Percentiles rank a stretch among this genome's conserved stretches.
phyloP scores from a whole-genome alignment of 2,329 filamentous ascomycete genomes.

The Aureobasidium namibiae region DNA sequence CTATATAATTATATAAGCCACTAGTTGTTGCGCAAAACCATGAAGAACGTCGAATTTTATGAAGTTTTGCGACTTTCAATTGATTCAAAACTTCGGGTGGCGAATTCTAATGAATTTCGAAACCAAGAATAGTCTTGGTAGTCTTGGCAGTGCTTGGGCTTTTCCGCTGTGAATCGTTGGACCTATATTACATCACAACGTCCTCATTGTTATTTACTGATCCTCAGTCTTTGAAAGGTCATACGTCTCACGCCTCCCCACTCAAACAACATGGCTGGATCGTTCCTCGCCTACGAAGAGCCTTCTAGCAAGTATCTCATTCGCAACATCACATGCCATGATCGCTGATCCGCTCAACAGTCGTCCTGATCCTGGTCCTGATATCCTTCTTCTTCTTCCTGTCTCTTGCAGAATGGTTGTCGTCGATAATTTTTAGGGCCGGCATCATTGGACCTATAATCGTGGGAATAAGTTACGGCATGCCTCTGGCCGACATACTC shows the following conservation, averaged over 20 bases:
- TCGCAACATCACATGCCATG: constrained; percentile 17
- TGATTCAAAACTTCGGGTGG: too few relatives aligned
- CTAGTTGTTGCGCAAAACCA: too few relatives aligned
- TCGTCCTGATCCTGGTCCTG: constrained; percentile 33
- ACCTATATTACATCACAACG: too few relatives aligned
- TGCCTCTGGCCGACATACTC: constrained; percentile 39
- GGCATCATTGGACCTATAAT: constrained; percentile 41
- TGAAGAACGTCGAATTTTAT: too few relatives aligned
- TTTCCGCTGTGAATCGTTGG: neutral
- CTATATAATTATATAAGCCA: too few relatives aligned
- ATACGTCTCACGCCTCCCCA: neutral
- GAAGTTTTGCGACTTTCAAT: too few relatives aligned
- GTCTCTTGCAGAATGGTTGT: constrained; percentile 34
- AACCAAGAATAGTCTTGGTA: too few relatives aligned
- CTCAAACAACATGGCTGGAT: neutral
- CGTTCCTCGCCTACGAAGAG: constrained; percentile 7
- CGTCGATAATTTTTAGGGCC: constrained; percentile 33
- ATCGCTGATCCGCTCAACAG: constrained; percentile 19
- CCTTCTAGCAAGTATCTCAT: constrained; percentile 9
- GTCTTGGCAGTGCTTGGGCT: neutral
- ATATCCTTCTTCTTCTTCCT: constrained; percentile 40
- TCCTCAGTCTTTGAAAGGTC: neutral
- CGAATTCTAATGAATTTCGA: too few relatives aligned
- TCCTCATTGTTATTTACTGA: too few relatives aligned
- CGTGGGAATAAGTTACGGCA: constrained; percentile 40